phyloP scores from a whole-genome alignment of 1,284 basidiomycete species.

The Pseudomicrostroma phylloplanum region DNA sequence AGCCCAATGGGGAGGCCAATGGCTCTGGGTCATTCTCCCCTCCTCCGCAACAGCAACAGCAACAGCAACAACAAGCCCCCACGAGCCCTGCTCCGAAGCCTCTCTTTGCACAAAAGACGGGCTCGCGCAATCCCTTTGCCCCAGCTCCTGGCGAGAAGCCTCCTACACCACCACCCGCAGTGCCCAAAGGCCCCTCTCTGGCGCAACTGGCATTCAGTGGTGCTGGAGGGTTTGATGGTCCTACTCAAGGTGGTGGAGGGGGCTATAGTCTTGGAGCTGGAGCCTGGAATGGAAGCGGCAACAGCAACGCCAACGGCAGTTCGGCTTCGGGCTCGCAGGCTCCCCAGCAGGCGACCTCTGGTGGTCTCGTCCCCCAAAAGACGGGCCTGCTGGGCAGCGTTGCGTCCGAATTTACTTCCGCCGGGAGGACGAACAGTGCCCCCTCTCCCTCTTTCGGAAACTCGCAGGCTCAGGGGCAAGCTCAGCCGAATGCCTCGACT shows the following conservation, averaged over 20 bases:
- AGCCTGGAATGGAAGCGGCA: constrained; percentile 31
- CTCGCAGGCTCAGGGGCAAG: constrained; percentile 2
- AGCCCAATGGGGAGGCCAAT: constrained; percentile 36
- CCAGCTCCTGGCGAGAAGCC: constrained; percentile 58
- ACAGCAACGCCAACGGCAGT: constrained; percentile 14
- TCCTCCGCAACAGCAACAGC: constrained; percentile 52
- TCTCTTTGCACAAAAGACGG: constrained; percentile 83
- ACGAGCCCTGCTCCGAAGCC: constrained; percentile 49
- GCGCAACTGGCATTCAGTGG: constrained; percentile 63
- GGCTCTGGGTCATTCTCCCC: constrained; percentile 43
- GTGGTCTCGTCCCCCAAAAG: constrained; percentile 38
- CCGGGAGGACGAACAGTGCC: constrained; percentile 10
- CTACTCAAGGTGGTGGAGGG: constrained; percentile 20
- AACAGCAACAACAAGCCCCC: constrained; percentile 24
- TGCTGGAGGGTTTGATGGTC: constrained; percentile 51
- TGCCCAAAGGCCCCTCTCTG: constrained; percentile 70
- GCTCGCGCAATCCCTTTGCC: constrained; percentile 91
- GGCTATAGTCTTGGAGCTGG: constrained; percentile 34
- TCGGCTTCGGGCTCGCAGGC: not conserved
- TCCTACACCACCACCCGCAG: constrained; percentile 53
- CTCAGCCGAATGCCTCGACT: constrained; percentile 9
- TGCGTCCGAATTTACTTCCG: constrained; percentile 50
- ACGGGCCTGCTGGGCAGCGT: constrained; percentile 50
- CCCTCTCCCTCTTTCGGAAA: constrained; percentile 8
- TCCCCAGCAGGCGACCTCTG: constrained; percentile 7